phyloP scores from a whole-genome alignment of 148 eudicot genomes.

The Vaccinium myrtillus region DNA sequence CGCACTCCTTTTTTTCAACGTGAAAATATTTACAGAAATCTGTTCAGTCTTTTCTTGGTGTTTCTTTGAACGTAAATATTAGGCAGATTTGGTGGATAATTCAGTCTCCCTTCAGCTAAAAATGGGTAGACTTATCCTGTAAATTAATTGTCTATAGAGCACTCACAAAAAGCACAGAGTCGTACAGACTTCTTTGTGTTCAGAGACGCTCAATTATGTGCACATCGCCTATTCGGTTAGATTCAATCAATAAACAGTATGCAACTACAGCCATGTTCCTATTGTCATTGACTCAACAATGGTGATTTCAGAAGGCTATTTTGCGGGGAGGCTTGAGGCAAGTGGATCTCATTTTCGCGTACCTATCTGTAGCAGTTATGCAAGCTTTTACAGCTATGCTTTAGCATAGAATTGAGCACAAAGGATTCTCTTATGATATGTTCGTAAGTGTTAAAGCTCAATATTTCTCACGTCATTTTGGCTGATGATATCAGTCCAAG shows the following conservation, averaged over 20 bases:
- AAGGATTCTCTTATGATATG: too few relatives aligned
- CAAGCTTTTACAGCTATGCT: too few relatives aligned
- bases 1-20: not conserved
- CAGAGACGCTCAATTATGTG: not conserved
- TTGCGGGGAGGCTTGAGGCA: not conserved
- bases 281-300: not conserved
- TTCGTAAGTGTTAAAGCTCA: not conserved
- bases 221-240: not conserved
- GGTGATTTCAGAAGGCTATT: not conserved
- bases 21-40: not conserved
- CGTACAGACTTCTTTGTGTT: not conserved
- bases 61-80: not conserved
- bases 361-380: not conserved
- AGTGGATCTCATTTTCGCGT: not conserved
- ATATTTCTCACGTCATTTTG: not conserved
- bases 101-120: not conserved
- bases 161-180: not conserved
- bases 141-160: not conserved
- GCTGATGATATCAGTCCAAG: too few relatives aligned
- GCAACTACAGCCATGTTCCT: not conserved
- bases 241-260: not conserved
- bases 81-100: not conserved
- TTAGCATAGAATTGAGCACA: too few relatives aligned
- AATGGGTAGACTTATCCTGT: not conserved
- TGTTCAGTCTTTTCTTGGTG: not conserved